A percentile compares a stretch with the other conserved stretches of the same genome.
Conservation (phyloP, 768 basidiomycete genomes). For the Serendipita sp. region DNA sequence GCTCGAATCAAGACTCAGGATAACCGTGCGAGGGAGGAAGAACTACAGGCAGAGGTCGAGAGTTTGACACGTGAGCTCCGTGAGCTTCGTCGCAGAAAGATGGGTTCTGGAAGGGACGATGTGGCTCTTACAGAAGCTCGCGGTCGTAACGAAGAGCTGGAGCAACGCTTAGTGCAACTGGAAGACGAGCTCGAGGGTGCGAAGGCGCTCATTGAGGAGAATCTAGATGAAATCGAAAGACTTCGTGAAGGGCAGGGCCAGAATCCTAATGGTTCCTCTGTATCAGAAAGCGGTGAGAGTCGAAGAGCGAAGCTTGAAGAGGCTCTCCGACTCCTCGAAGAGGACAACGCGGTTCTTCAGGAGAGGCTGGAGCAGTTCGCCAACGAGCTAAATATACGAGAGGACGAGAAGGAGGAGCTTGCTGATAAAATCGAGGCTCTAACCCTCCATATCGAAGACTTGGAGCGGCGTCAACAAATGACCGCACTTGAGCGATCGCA, state of each 20-base stretch:
- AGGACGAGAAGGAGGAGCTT: constrained; percentile 62
- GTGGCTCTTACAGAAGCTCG: constrained; percentile 40
- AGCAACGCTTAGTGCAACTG: constrained; percentile 21
- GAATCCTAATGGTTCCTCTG: constrained; percentile 24
- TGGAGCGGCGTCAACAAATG: constrained; percentile 44
- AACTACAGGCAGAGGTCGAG: constrained; percentile 57
- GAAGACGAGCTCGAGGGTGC: constrained; percentile 53
- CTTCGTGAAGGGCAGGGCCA: constrained; percentile 51
- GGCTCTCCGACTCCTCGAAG: constrained; percentile 42
- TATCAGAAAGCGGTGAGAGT: constrained; percentile 27
- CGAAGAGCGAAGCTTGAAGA: constrained; percentile 31
- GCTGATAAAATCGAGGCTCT: constrained; percentile 49
- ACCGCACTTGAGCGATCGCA: constrained; percentile 55
- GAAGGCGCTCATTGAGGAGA: constrained; percentile 58
- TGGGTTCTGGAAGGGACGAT: constrained; percentile 28
- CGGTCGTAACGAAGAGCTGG: constrained; percentile 47
- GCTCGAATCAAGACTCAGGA: constrained; percentile 46
- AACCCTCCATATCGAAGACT: constrained; percentile 48
- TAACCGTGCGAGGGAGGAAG: constrained; percentile 41
- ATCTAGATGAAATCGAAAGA: constrained; percentile 67
- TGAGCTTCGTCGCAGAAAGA: constrained; percentile 43
- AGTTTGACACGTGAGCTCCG: constrained; percentile 55
- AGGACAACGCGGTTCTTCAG: constrained; percentile 49
- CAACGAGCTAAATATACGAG: constrained; percentile 22
- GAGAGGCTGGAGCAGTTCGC: constrained; percentile 41